These are phyloP conservation scores for Xerophyta viscosa DNA, from an alignment of 106 monocot genomes.

Conservation along the genomic window DNA sequence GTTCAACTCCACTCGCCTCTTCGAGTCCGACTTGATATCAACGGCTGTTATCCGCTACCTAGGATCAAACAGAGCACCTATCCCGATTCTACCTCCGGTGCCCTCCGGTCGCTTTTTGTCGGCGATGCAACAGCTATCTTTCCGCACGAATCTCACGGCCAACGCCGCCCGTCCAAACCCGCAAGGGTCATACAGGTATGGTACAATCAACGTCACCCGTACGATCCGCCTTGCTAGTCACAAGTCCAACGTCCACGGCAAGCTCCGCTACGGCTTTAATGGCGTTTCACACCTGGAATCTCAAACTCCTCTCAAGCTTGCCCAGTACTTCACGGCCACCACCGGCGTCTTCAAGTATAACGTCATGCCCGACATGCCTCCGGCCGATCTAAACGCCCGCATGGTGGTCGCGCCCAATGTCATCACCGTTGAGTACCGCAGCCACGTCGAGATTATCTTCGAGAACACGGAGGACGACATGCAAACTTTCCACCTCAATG, in stretches of 20 bases:
- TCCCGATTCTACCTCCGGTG: not conserved
- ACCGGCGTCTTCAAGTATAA: not conserved
- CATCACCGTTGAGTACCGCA: slow-evolving; percentile 16
- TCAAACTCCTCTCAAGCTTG: slow-evolving; percentile 50
- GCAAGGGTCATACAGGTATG: slow-evolving; percentile 59
- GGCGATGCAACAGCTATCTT: not conserved
- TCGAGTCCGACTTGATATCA: not conserved
- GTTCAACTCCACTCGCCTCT: not conserved
- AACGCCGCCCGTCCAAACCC: slow-evolving; percentile 64
- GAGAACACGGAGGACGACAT: slow-evolving; percentile 36
- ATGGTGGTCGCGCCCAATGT: slow-evolving; percentile 20
- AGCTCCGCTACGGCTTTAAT: slow-evolving; percentile 41
- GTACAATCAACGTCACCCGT: slow-evolving; percentile 20
- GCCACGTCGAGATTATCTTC: slow-evolving; percentile 39
- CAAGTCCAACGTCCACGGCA: slow-evolving; percentile 12
- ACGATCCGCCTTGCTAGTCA: slow-evolving; percentile 22
- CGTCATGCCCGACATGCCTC: slow-evolving; percentile 11
- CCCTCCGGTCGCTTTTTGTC: not conserved
- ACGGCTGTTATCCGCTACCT: slow-evolving; percentile 2
- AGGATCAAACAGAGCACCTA: not conserved
- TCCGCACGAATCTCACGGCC: slow-evolving; percentile 45
- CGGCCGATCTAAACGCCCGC: not conserved
- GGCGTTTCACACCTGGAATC: slow-evolving; percentile 48
- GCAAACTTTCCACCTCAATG: slow-evolving; percentile 38
- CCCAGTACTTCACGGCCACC: slow-evolving; percentile 18